Percentiles rank a stretch among this genome's conserved stretches.
These are phyloP conservation scores for Fusarium scirpi DNA, from an alignment of 2,329 filamentous ascomycete species.

Conservation along the genomic window DNA sequence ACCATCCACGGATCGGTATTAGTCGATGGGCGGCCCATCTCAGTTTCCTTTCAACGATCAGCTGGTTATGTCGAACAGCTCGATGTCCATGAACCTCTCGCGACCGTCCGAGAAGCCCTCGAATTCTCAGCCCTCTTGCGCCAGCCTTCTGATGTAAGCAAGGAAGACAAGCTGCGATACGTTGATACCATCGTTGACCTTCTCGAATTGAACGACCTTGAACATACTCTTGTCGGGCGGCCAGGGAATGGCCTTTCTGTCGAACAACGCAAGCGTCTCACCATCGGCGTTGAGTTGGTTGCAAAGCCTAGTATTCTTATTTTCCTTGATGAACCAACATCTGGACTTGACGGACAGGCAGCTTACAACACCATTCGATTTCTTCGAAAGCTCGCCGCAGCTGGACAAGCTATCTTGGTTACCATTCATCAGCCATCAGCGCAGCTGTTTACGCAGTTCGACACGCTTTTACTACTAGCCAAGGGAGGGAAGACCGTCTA, in stretches of 20 bases:
- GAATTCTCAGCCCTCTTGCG: conserved; percentile 80
- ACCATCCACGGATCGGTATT: conserved; percentile 79
- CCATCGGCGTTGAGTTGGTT: conserved; percentile 71
- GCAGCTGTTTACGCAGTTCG: conserved; percentile 74
- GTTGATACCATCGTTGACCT: conserved; percentile 82
- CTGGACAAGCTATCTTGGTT: conserved; percentile 74
- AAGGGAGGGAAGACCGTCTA: conserved; percentile 74
- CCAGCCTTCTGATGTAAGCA: conserved; percentile 72
- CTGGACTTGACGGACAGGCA: conserved; percentile 75
- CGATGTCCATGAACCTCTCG: conserved; percentile 78
- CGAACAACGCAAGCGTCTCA: conserved; percentile 67
- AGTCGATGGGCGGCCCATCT: conserved; percentile 78
- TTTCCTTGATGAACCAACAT: conserved; percentile 73
- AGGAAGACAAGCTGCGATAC: conserved; percentile 78
- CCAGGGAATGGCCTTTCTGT: conserved; percentile 66
- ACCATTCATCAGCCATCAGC: conserved; percentile 79
- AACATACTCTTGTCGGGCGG: conserved; percentile 60
- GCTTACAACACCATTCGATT: conserved; percentile 75
- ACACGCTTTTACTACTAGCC: conserved; percentile 72
- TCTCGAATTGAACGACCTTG: conserved; percentile 61
- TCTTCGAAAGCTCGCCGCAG: conserved; percentile 73
- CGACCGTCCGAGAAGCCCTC: conserved; percentile 81
- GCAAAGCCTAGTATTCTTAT: conserved; percentile 70
- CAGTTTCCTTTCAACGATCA: conserved; percentile 80
- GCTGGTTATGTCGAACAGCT: conserved; percentile 86